These are phyloP conservation scores for Fragaria iinumae DNA, from an alignment of 306 rosid genomes.

Conservation along the genomic window DNA sequence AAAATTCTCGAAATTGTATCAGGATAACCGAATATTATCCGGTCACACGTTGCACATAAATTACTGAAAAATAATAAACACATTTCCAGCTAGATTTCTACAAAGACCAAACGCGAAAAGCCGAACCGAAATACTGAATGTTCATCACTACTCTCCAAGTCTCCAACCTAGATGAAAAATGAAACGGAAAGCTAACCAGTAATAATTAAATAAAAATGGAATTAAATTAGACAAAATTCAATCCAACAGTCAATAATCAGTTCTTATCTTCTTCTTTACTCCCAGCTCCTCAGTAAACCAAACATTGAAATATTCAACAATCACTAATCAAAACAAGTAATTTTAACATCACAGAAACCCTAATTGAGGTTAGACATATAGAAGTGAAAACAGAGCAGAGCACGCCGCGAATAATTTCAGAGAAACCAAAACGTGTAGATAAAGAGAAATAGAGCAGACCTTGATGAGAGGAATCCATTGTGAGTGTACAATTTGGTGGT, in stretches of 20 bases:
- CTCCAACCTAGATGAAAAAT: background rate
- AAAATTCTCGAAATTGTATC: background rate
- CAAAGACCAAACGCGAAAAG: background rate
- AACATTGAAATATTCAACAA: constrained; percentile 4
- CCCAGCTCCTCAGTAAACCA: constrained; percentile 21
- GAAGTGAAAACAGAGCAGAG: constrained; percentile 1
- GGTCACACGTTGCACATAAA: background rate
- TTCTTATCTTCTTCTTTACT: background rate
- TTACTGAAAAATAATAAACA: background rate
- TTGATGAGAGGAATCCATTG: constrained; percentile 48
- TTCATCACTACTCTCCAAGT: background rate
- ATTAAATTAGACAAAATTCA: background rate
- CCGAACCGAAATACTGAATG: background rate
- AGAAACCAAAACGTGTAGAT: background rate
- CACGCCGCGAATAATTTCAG: background rate
- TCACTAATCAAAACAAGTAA: background rate
- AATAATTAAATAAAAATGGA: background rate
- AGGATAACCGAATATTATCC: background rate
- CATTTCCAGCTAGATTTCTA: background rate
- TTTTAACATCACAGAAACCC: constrained; percentile 14
- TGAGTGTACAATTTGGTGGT: constrained; percentile 49
- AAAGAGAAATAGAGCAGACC: constrained; percentile 41
- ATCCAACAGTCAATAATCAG: background rate
- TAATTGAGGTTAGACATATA: constrained; percentile 1
- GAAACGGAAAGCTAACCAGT: background rate